These are phyloP conservation scores for Aspergillus sojae DNA, from an alignment of 2,329 filamentous ascomycete genomes.

Conservation along the genomic window DNA sequence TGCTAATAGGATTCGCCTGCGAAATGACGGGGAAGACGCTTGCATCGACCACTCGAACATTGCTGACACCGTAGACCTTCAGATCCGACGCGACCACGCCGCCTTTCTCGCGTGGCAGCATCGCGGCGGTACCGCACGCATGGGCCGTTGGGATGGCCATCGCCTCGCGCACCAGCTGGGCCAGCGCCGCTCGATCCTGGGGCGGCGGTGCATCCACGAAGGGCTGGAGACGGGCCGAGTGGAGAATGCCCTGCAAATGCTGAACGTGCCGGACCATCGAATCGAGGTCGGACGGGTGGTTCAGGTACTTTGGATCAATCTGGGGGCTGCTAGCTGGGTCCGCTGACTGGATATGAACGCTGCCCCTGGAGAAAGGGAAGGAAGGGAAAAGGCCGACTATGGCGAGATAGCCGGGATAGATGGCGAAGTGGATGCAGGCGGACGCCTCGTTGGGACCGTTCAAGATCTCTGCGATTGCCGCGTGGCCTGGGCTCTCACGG, in stretches of 20 bases:
- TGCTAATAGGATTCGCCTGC: neutral
- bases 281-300: conserved; percentile 44
- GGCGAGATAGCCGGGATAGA: conserved; percentile 9
- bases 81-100: conserved; percentile 12
- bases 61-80: conserved; percentile 12
- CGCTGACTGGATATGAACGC: conserved; percentile 33
- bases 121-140: conserved; percentile 8
- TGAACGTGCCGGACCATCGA: conserved; percentile 37
- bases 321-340: conserved; percentile 39
- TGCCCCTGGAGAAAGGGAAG: conserved; percentile 38
- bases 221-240: neutral
- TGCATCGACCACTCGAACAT: conserved; percentile 15
- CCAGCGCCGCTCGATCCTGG: neutral
- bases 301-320: conserved; percentile 50
- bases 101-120: conserved; percentile 9
- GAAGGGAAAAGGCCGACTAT: conserved; percentile 9
- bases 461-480: conserved; percentile 12
- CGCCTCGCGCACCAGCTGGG: neutral
- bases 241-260: conserved; percentile 22
- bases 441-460: conserved; percentile 20
- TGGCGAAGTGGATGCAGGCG: conserved; percentile 11
- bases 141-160: conserved; percentile 6
- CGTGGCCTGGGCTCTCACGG: neutral
- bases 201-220: neutral
- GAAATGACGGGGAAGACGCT: neutral